Evolutionary conservation across 169 alveolate genomes (phyloP).

Genomic region (Theileria equi): DNA sequence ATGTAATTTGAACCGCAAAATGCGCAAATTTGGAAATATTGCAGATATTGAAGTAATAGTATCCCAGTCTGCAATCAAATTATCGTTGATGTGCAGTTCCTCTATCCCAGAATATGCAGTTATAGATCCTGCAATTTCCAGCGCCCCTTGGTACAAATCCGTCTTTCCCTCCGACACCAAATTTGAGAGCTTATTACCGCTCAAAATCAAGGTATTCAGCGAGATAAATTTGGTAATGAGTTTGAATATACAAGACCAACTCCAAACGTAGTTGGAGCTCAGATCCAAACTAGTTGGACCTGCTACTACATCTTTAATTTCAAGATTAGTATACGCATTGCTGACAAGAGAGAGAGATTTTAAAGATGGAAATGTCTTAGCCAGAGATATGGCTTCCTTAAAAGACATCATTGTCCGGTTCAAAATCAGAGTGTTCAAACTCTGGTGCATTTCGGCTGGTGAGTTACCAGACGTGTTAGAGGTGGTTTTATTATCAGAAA

Average conservation of each 20-base stretch:
- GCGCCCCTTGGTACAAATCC: slow-evolving; percentile 13
- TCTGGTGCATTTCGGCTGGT: no score
- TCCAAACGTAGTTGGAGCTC: background rate
- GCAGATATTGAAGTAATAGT: slow-evolving; percentile 7
- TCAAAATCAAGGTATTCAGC: background rate
- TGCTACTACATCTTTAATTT: no score
- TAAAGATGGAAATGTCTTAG: background rate
- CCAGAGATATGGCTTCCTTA: no score
- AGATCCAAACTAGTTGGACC: background rate
- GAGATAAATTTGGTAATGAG: background rate
- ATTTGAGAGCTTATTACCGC: slow-evolving; percentile 6
- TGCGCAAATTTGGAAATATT: slow-evolving; percentile 17
- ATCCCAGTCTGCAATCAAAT: slow-evolving; percentile 43
- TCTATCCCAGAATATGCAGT: slow-evolving; percentile 1
- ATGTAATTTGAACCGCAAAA: slow-evolving; percentile 4
- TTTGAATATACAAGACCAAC: background rate
- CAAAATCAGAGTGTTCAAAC: slow-evolving; percentile 6
- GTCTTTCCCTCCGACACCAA: background rate
- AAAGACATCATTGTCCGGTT: slow-evolving; percentile 11
- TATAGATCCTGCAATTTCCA: background rate
- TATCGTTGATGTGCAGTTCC: slow-evolving; percentile 33
- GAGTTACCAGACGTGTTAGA: background rate
- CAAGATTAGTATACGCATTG: background rate
- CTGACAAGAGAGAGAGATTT: background rate
- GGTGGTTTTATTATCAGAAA: background rate